phyloP scores from a whole-genome alignment of 1,139 yeast species.

The Arxiozyma heterogenica region DNA sequence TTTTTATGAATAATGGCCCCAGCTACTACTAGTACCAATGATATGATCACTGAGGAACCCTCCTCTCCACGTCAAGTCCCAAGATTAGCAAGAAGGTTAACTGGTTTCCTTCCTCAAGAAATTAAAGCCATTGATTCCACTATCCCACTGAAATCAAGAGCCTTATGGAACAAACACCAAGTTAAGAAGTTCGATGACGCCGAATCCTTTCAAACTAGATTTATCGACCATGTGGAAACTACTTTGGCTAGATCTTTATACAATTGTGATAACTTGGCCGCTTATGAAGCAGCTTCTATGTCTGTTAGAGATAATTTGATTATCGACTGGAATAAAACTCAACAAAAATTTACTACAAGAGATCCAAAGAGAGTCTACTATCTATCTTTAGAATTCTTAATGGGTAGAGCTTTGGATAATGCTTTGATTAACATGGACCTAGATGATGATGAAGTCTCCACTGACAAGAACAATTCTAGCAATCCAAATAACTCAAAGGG shows the following conservation, averaged over 20 bases:
- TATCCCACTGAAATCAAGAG: conserved; percentile 71
- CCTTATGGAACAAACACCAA: conserved; percentile 63
- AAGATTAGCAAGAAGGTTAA: conserved; percentile 57
- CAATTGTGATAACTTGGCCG: conserved; percentile 87
- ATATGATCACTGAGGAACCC: conserved; percentile 27
- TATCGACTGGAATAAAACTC: conserved; percentile 88
- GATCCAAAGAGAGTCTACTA: conserved; percentile 86
- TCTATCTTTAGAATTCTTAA: conserved; percentile 76
- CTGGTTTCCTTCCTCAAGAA: conserved; percentile 88
- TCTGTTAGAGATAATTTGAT: conserved; percentile 73
- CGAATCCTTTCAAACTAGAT: conserved; percentile 58
- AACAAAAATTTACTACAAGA: conserved; percentile 74
- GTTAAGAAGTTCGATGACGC: conserved; percentile 42
- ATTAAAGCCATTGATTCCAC: conserved; percentile 72
- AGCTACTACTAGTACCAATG: conserved; percentile 19
- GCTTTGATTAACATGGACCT: conserved; percentile 72
- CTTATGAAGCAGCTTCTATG: conserved; percentile 80
- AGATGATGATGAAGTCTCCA: conserved; percentile 11
- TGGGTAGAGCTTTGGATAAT: conserved; percentile 95
- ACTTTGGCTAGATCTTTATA: conserved; percentile 81
- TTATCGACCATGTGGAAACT: conserved; percentile 82
- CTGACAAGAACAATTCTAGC: conserved; percentile 9
- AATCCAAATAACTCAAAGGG: conserved; percentile 21
- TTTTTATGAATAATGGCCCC: conserved; percentile 1
- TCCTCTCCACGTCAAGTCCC: conserved; percentile 24